Base-by-base conservation (phyloP, 2,329 filamentous ascomycete genomes). In the Aspergillus melleus region DNA sequence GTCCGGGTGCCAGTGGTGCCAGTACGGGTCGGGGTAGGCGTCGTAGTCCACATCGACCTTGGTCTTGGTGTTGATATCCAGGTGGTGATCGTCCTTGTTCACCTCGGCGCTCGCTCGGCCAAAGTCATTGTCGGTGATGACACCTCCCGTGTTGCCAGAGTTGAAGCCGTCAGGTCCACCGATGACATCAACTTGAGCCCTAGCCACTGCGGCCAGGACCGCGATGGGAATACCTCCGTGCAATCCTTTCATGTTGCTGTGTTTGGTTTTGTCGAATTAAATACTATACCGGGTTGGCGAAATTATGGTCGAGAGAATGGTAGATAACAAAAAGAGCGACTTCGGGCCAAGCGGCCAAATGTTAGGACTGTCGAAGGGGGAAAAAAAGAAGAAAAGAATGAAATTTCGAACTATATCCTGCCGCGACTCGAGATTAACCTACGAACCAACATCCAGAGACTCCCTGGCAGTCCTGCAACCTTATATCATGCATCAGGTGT, bases 221-320 rank as follows among this genome's bases (percentile, higher is more conserved):
- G 74, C 74, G 19, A 77, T 61, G 5, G 74, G 72, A 49, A 77
- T 71, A 54, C 73, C 74, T 49, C 66, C 70, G 30, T 71, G 65
- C 50, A 76, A 67, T 50, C 69, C 71, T 70, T 76, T 77, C 74
- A 77, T 77, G 14, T 55, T 69, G 63, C 14, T 19, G 24, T 24
- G 6, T 19, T 26, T n/a, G 36, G 24, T 19, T 36, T 36, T 47
- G 5, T 20, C 32, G 11, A 36, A 42, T 42, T 42, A 42, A 42
- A 42, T 42, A 42, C 36, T 42, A 42, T 42, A 42, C 36, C 14
- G 16, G 16, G 14, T 36, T 11, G 12, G 36, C 36, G 26, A 16
- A 42, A 42, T 16, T 42, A 42, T 42, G 14, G 14, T 42, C 36
- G 14, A 8, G 14, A n/a, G 36, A 42, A 44, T 29, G 29, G 42